phyloP scores from a whole-genome alignment of 1,139 yeast genomes.

The Saccharomyces uvarum region DNA sequence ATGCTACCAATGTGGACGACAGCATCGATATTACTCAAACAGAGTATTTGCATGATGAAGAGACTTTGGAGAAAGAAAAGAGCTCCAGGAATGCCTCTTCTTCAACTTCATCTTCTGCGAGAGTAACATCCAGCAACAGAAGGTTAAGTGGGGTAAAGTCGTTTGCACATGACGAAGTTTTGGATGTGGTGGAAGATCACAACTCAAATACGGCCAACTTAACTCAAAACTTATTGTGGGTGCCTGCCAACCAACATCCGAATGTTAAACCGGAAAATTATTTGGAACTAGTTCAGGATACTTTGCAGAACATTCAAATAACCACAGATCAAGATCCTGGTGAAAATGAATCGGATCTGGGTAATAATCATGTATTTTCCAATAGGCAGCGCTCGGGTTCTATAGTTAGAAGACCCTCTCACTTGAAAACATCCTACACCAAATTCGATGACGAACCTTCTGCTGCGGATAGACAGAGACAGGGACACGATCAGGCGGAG shows the following conservation, averaged over 20 bases:
- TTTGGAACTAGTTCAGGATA: conserved; percentile 69
- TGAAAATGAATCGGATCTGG: conserved; percentile 1
- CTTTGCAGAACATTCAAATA: conserved; percentile 56
- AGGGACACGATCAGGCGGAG: neutral
- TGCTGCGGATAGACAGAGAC: neutral
- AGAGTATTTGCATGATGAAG: conserved; percentile 18
- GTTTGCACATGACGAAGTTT: conserved; percentile 1
- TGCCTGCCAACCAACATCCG: conserved; percentile 90
- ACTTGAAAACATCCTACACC: conserved; percentile 28
- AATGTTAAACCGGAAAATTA: conserved; percentile 89
- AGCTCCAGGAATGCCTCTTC: neutral
- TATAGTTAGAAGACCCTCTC: conserved; percentile 31
- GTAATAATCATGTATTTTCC: neutral
- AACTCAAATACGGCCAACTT: neutral
- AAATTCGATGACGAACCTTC: conserved; percentile 18
- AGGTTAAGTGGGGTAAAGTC: conserved; percentile 19
- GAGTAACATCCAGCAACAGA: conserved; percentile 8
- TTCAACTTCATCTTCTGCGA: neutral
- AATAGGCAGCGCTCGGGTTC: conserved; percentile 8
- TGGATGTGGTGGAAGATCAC: neutral
- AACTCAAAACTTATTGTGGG: conserved; percentile 59
- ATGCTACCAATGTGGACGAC: conserved; percentile 7
- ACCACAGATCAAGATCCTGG: conserved; percentile 1
- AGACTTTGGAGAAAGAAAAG: conserved; percentile 2
- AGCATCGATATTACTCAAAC: conserved; percentile 21